A percentile compares a stretch with the other conserved stretches of the same genome.
Evolutionary conservation across 768 basidiomycete genomes (phyloP).

Genomic region (Boletus subparvulus): DNA sequence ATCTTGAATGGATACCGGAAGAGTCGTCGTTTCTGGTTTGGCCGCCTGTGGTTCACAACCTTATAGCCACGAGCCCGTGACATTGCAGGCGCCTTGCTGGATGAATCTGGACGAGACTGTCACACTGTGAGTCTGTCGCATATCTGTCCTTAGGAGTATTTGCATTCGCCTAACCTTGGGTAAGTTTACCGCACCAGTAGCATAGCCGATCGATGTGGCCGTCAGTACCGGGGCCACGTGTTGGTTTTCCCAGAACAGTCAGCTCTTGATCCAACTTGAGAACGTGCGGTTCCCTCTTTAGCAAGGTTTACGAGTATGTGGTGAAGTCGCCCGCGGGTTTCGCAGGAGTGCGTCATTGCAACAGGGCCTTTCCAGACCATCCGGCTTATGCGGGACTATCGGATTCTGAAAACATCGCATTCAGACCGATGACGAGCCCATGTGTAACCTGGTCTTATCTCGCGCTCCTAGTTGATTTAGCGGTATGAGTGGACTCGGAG

Average conservation of each 20-base stretch:
- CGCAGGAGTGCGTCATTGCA: constrained; percentile 17
- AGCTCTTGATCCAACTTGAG: constrained; percentile 14
- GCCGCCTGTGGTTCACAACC: not conserved
- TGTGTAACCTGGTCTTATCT: constrained; percentile 16
- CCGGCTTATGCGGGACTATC: not conserved
- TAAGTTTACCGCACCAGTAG: not conserved
- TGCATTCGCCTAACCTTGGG: constrained; percentile 23
- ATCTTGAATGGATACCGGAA: not conserved
- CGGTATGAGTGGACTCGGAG: not conserved
- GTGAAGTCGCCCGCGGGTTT: constrained; percentile 23
- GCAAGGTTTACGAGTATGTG: constrained; percentile 12
- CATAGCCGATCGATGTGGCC: not conserved
- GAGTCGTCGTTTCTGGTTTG: not conserved
- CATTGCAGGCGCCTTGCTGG: not conserved
- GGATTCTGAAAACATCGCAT: not conserved
- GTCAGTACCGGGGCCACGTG: constrained; percentile 14
- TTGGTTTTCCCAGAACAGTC: constrained; percentile 18
- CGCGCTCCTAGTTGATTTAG: not conserved
- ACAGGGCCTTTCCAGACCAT: constrained; percentile 8
- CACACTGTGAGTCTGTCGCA: constrained; percentile 8
- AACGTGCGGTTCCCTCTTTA: constrained; percentile 12
- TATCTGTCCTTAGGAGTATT: constrained; percentile 9
- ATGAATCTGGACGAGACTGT: constrained; percentile 1
- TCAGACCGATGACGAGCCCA: not conserved
- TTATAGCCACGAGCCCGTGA: not conserved